A percentile compares a stretch with the other conserved stretches of the same genome.
Conservation (phyloP, 768 basidiomycete species). For the Leccinum barrowsii region DNA sequence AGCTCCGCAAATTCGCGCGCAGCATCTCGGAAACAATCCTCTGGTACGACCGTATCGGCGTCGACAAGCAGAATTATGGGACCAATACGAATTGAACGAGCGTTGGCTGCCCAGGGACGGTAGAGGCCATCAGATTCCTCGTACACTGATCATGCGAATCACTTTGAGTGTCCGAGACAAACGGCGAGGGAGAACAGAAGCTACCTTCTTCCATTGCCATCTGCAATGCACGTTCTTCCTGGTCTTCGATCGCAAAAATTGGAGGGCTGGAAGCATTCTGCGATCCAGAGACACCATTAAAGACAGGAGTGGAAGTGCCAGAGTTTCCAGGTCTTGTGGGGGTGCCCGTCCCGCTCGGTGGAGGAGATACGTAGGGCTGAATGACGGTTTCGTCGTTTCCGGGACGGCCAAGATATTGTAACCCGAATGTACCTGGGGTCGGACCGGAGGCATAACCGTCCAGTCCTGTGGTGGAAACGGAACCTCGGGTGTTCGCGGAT, state of each 20-base stretch:
- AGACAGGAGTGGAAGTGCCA: slow-evolving; percentile 13
- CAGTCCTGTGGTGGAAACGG: slow-evolving; percentile 22
- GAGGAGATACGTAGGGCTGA: slow-evolving; percentile 11
- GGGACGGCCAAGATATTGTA: slow-evolving; percentile 61
- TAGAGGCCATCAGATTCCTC: slow-evolving; percentile 54
- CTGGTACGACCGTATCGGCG: slow-evolving; percentile 85
- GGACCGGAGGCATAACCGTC: slow-evolving; percentile 24
- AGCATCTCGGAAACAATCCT: slow-evolving; percentile 89
- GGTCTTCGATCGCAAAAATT: slow-evolving; percentile 30
- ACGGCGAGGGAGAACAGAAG: slow-evolving; percentile 29
- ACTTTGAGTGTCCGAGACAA: slow-evolving; percentile 35
- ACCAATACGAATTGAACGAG: slow-evolving; percentile 69
- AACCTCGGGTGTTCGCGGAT: slow-evolving; percentile 19
- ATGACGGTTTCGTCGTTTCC: slow-evolving; percentile 52
- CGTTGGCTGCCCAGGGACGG: slow-evolving; percentile 76
- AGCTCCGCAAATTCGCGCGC: slow-evolving; percentile 81
- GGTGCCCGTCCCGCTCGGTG: slow-evolving; percentile 22
- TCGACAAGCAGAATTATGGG: slow-evolving; percentile 81
- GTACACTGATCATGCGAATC: slow-evolving; percentile 39
- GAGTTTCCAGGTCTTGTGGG: slow-evolving; percentile 26
- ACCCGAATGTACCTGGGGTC: slow-evolving; percentile 49
- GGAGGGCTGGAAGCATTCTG: slow-evolving; percentile 8
- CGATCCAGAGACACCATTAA: slow-evolving; percentile 3
- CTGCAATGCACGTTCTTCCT: slow-evolving; percentile 49
- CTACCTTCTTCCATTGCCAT: slow-evolving; percentile 50